Conservation (phyloP, 768 basidiomycete genomes). For the Kwoniella sp. region DNA sequence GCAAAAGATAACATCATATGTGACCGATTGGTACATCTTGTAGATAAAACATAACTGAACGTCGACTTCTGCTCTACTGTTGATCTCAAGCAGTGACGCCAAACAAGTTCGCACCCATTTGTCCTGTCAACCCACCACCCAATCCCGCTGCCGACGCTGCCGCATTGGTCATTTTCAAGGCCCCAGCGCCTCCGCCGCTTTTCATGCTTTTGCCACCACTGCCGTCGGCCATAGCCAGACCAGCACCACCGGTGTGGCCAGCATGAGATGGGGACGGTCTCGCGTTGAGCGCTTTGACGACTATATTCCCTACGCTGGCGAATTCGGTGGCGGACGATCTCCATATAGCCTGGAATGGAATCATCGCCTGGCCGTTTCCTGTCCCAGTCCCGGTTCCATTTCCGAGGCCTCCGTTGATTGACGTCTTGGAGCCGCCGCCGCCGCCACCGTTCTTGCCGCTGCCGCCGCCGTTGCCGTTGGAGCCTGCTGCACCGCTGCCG, state of each 20-base stretch:
- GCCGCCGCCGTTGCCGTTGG: conserved; percentile 4
- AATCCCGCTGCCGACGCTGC: not conserved
- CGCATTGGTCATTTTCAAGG: not conserved
- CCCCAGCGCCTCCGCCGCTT: not conserved
- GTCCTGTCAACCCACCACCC: not conserved
- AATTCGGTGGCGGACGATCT: conserved; percentile 24
- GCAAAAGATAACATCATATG: too few species aligned
- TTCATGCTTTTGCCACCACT: not conserved
- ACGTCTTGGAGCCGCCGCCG: not conserved
- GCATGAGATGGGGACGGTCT: conserved; percentile 5
- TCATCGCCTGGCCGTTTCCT: not conserved
- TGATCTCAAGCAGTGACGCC: not conserved
- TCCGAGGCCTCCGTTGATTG: not conserved
- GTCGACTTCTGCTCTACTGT: not conserved
- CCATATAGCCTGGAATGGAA: conserved; percentile 23
- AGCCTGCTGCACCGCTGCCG: not conserved
- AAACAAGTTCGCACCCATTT: not conserved
- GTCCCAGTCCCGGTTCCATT: not conserved
- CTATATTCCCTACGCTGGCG: conserved; percentile 30
- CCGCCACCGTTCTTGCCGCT: not conserved
- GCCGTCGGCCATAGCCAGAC: not conserved
- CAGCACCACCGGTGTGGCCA: conserved; percentile 1
- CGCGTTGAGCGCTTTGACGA: conserved; percentile 41
- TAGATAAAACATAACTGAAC: too few species aligned
- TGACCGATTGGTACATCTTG: too few species aligned